Conservation (phyloP, 2,329 filamentous ascomycete genomes). For the Colletotrichum gigasporum region DNA sequence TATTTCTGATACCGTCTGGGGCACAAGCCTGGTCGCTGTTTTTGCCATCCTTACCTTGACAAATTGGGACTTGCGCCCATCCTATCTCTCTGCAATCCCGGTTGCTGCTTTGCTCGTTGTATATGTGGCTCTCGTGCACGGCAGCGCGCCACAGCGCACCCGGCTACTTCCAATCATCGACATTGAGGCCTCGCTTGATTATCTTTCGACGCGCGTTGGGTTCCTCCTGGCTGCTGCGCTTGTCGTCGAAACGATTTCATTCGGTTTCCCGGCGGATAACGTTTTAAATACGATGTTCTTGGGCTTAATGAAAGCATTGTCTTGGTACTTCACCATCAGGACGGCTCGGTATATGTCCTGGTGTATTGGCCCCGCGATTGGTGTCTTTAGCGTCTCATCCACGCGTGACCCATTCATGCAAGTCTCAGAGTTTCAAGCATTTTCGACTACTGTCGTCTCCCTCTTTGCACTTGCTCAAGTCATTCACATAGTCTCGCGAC, state of each 20-base stretch:
- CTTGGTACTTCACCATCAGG: not conserved
- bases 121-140: not conserved
- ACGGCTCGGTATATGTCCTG: not conserved
- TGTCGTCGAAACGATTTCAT: not conserved
- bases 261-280: not conserved
- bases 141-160: not conserved
- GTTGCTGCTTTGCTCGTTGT: not conserved
- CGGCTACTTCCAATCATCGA: not conserved
- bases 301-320: not conserved
- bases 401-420: not conserved
- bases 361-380: not conserved
- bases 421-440: not conserved
- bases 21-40: not conserved
- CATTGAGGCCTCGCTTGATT: not conserved
- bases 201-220: not conserved
- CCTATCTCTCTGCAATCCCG: not conserved
- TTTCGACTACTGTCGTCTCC: not conserved
- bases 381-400: not conserved
- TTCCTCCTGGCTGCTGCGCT: not conserved
- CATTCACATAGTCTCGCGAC: not conserved
- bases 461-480: not conserved
- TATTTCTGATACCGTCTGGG: not conserved
- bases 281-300: not conserved
- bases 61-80: not conserved
- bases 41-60: not conserved